Base-by-base conservation (phyloP, 371 early-diverging fungal genomes). In the Amoeboaphelidium occidentale region DNA sequence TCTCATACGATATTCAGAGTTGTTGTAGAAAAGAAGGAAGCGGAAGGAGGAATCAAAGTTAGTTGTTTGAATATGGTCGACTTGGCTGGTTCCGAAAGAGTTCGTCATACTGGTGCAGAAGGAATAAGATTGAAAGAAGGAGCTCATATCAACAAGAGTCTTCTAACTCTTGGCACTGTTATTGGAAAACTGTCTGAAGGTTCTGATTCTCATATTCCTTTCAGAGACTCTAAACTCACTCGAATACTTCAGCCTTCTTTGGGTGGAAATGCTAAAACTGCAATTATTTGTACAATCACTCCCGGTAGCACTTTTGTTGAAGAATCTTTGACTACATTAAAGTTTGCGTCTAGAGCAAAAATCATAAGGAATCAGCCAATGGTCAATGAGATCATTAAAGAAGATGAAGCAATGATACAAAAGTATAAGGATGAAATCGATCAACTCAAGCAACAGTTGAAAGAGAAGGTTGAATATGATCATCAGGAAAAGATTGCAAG, bases 301-400 rank as follows among this genome's bases (percentile, higher is more conserved):
- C 70, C 75, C 1, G 62, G 74, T 10, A 46, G 52, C 4, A 52
- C 58, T 28, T 67, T 62, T 53, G 49, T 67, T 10, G 79, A 77
- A 45, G 79, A 78, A 54, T 63, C 76, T 1, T 50, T 68, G n/a
- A 57, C 64, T 17, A 82, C 82, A 14, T 63, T 84, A 23, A 71
- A 76, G 53, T 84, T 79, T 63, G 81, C 84, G 17, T 66, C 64
- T 24, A 68, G 78, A 20, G 78, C 76, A 14, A 79, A 76, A 51
- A 68, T 64, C 21, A 74, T 84, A 44, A 57, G 60, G 23, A 81
- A 79, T 56, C 63, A 59, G 28, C 78, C 79, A 12, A 59, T 66
- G 27, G 67, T 79, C 46, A 79, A 78, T 55, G 73, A 62, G 56
- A 51, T 70, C 51, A 57, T 73, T 21, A 63, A 71, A 1, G n/a